phyloP scores from a whole-genome alignment of 2,329 filamentous ascomycete species.

The Fusarium mexicanum region DNA sequence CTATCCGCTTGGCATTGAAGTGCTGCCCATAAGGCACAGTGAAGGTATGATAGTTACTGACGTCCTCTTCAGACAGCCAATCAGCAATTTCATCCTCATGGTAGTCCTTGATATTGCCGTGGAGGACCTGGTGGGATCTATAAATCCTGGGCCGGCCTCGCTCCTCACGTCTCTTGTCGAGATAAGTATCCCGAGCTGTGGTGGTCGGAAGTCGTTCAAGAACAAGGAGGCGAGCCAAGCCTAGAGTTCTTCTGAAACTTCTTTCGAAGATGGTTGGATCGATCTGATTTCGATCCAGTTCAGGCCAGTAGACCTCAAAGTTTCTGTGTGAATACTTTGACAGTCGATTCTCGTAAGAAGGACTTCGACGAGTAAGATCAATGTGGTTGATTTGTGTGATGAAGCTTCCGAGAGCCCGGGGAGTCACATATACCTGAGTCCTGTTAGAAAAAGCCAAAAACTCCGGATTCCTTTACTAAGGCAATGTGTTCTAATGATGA shows the following conservation, averaged over 20 bases:
- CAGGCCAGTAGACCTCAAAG: conserved; percentile 84
- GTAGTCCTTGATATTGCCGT: conserved; percentile 80
- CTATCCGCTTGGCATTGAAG: conserved; percentile 75
- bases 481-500: not conserved
- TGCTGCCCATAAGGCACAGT: conserved; percentile 73
- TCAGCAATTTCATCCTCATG: conserved; percentile 86
- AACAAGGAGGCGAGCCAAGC: conserved; percentile 81
- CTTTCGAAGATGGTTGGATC: conserved; percentile 90
- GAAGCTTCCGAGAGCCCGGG: conserved; percentile 79
- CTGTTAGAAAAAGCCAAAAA: not conserved
- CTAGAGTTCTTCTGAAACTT: conserved; percentile 78
- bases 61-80: conserved; percentile 80
- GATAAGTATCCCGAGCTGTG: conserved; percentile 74
- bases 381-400: conserved; percentile 85
- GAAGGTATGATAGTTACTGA: conserved; percentile 83
- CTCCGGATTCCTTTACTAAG: not conserved
- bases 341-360: conserved; percentile 87
- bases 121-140: conserved; percentile 47
- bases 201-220: conserved; percentile 80
- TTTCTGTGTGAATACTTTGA: conserved; percentile 87
- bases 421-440: conserved; percentile 78
- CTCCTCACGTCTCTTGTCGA: conserved; percentile 75
- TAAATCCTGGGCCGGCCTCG: conserved; percentile 72
- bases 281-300: conserved; percentile 76
- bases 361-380: conserved; percentile 81